A percentile compares a stretch with the other conserved stretches of the same genome.
Conservation (phyloP, 805 yeast genomes). For the Ogataea saltuana region DNA sequence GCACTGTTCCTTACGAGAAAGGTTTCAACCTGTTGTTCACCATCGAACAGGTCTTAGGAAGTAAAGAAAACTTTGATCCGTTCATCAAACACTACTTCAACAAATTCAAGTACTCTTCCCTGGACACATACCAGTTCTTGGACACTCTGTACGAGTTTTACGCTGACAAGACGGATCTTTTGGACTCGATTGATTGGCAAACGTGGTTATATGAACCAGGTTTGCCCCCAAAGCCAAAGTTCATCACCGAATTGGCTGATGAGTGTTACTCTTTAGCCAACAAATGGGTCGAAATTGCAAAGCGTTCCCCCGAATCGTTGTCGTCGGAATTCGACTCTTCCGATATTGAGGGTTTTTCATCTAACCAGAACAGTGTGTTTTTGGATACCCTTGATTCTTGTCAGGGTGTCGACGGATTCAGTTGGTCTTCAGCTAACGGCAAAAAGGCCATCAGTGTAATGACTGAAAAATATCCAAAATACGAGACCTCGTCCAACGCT, state of each 20-base stretch:
- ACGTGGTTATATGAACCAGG: constrained; percentile 82
- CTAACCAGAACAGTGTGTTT: constrained; percentile 80
- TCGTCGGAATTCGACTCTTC: constrained; percentile 40
- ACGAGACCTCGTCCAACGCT: constrained; percentile 63
- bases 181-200: constrained; percentile 81
- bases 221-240: constrained; percentile 83
- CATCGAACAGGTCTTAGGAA: constrained; percentile 71
- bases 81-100: constrained; percentile 77
- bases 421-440: constrained; percentile 37
- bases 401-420: constrained; percentile 45
- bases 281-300: constrained; percentile 56
- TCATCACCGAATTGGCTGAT: constrained; percentile 77
- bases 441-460: constrained; percentile 35
- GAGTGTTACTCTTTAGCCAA: constrained; percentile 65
- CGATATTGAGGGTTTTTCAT: constrained; percentile 60
- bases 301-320: constrained; percentile 27
- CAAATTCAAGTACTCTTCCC: constrained; percentile 65
- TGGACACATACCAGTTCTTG: constrained; percentile 80
- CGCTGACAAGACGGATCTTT: constrained; percentile 43
- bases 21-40: constrained; percentile 79
- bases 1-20: constrained; percentile 87
- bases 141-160: constrained; percentile 70
- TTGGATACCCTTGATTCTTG: constrained; percentile 63
- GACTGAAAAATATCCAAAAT: constrained; percentile 39
- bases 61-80: constrained; percentile 73